Evolutionary conservation across 1,284 basidiomycete genomes (phyloP).

Genomic region (Ganoderma leucocontextum): DNA sequence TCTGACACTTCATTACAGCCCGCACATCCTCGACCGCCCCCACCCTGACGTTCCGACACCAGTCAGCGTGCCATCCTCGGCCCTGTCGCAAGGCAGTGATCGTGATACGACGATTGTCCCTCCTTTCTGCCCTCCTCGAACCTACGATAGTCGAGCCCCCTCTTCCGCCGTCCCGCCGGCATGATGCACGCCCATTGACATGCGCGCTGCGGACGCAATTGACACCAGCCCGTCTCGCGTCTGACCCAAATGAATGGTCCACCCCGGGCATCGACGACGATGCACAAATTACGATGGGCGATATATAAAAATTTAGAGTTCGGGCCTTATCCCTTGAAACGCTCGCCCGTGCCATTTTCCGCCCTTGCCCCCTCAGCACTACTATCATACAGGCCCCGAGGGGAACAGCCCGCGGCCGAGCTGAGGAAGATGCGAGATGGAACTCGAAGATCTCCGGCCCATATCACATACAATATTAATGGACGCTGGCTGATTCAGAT

Average conservation of each 20-base stretch:
- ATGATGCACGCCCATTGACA: neutral
- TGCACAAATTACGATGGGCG: neutral
- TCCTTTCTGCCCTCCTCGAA: constrained; percentile 3
- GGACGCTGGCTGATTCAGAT: constrained; percentile 2
- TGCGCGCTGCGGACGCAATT: constrained; percentile 9
- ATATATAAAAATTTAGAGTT: constrained; percentile 2
- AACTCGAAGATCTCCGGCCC: neutral
- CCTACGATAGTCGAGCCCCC: neutral
- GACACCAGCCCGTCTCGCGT: constrained; percentile 3
- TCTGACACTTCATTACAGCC: neutral
- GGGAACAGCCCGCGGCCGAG: neutral
- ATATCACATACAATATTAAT: neutral
- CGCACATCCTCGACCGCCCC: neutral
- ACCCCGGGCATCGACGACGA: neutral
- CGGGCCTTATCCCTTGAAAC: constrained; percentile 12
- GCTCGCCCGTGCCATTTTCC: constrained; percentile 8
- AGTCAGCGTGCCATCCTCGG: neutral
- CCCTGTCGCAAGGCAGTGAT: constrained; percentile 5
- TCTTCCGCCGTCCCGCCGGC: constrained; percentile 6
- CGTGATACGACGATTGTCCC: neutral
- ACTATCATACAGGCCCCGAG: constrained; percentile 1
- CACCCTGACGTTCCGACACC: neutral
- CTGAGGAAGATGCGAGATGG: neutral
- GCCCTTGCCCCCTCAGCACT: neutral
- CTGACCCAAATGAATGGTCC: neutral